Conservation (phyloP, 2,329 filamentous ascomycete genomes). For the Beauveria varroae region DNA sequence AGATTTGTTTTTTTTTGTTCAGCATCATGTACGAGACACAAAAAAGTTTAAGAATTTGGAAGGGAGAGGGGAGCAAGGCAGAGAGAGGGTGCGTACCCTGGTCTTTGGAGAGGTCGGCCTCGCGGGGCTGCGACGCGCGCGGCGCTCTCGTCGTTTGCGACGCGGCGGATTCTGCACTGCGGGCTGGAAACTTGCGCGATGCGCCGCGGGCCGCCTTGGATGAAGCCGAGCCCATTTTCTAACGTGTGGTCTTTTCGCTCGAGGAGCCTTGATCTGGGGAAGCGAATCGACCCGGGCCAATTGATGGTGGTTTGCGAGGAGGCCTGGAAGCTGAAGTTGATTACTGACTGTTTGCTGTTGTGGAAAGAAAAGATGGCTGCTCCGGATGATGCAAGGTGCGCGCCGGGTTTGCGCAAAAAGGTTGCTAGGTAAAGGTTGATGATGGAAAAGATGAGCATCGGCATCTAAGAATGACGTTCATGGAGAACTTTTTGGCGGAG, state of each 20-base stretch:
- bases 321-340: too few species aligned
- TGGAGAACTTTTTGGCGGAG: not conserved
- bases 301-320: not conserved
- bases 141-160: constrained; percentile 7
- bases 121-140: constrained; percentile 9
- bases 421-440: not conserved
- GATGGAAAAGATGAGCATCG: not conserved
- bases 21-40: too few species aligned
- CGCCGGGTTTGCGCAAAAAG: not conserved
- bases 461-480: constrained; percentile 2
- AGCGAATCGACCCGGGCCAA: not conserved
- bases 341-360: not conserved
- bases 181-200: constrained; percentile 37
- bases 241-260: not conserved
- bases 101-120: constrained; percentile 14
- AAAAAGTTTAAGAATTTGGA: too few species aligned
- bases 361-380: not conserved
- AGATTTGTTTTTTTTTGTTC: too few species aligned
- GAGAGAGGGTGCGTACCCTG: not conserved
- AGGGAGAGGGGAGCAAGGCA: not conserved
- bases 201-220: constrained; percentile 36
- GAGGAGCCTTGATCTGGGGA: not conserved
- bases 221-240: constrained; percentile 36
- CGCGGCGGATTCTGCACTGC: constrained; percentile 22
- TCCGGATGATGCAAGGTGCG: not conserved